Conservation (phyloP, 1,139 yeast genomes). For the Geotrichum australiense region DNA sequence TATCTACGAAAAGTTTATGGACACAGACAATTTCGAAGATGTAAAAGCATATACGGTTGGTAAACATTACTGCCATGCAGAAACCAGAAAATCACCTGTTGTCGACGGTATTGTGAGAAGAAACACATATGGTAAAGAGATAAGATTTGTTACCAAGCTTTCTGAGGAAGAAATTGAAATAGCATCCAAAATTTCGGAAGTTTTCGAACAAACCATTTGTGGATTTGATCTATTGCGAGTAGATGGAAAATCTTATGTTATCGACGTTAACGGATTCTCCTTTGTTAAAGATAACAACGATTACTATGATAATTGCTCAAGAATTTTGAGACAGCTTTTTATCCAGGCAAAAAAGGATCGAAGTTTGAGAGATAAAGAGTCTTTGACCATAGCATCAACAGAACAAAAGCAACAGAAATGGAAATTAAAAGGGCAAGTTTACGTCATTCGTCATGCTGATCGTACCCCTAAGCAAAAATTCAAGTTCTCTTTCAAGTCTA, state of each 20-base stretch:
- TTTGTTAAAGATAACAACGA: constrained; percentile 89
- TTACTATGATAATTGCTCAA: constrained; percentile 80
- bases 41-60: constrained; percentile 99
- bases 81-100: constrained; percentile 95
- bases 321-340: constrained; percentile 69
- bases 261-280: constrained; percentile 97
- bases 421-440: constrained; percentile 90
- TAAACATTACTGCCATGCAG: constrained; percentile 86
- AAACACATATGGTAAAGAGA: constrained; percentile 96
- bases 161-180: constrained; percentile 66
- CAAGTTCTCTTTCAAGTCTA: constrained; percentile 88
- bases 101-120: constrained; percentile 97
- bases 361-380: constrained; percentile 26
- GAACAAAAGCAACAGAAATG: constrained; percentile 91
- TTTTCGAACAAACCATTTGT: constrained; percentile 92
- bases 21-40: constrained; percentile 96
- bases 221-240: constrained; percentile 94
- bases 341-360: constrained; percentile 52
- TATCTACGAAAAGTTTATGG: constrained; percentile 93
- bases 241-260: constrained; percentile 80
- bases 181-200: constrained; percentile 68
- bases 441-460: constrained; percentile 94
- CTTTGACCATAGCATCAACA: constrained; percentile 25
- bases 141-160: constrained; percentile 79
- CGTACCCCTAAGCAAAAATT: constrained; percentile 98